Conservation (phyloP, 345 rosid species). For the Sonneratia alba region DNA sequence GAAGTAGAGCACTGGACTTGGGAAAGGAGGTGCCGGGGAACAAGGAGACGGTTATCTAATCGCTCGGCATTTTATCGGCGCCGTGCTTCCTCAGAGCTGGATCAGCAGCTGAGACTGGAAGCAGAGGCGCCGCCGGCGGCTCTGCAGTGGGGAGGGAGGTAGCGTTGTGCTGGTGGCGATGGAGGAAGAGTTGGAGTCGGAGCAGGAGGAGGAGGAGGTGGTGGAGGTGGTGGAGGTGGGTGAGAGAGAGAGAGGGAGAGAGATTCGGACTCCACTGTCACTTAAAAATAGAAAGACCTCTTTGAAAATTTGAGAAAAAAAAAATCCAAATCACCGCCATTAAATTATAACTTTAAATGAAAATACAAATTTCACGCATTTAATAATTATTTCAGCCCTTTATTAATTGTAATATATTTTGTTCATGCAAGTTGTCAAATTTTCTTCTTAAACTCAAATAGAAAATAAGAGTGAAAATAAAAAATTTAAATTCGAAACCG, state of each 20-base stretch:
- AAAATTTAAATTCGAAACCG: too few species aligned
- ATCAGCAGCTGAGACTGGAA: not conserved
- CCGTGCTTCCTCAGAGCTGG: not conserved
- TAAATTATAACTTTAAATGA: not conserved
- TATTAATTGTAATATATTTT: too few species aligned
- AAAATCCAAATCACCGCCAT: not conserved
- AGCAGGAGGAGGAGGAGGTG: not conserved
- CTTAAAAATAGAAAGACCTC: constrained; percentile 5
- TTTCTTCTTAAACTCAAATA: too few species aligned
- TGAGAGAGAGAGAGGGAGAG: not conserved
- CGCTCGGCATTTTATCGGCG: constrained; percentile 1
- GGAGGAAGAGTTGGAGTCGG: not conserved
- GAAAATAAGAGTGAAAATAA: too few species aligned
- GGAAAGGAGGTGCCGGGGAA: not conserved
- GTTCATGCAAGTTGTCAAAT: too few species aligned
- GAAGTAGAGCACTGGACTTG: constrained; percentile 1
- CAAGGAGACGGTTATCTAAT: not conserved
- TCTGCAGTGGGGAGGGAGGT: not conserved
- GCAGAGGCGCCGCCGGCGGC: not conserved
- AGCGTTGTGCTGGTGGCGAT: not conserved
- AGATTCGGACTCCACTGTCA: constrained; percentile 5
- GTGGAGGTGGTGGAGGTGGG: not conserved
- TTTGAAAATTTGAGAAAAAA: not conserved
- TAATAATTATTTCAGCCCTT: not conserved
- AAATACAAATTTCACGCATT: not conserved